These are phyloP conservation scores for Galerina sulciceps DNA, from an alignment of 768 basidiomycete species.

Conservation along the genomic window DNA sequence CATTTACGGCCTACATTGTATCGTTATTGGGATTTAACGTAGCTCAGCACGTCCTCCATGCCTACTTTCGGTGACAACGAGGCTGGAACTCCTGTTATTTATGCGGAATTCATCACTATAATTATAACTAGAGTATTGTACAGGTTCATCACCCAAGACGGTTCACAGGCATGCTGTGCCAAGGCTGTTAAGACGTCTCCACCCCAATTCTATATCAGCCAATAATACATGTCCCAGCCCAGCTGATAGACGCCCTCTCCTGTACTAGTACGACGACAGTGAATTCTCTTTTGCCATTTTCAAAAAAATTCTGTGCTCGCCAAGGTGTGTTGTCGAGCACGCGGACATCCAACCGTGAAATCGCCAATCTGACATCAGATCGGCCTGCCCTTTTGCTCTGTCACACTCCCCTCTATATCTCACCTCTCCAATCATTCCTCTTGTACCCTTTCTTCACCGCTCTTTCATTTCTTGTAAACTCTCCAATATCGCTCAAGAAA, in stretches of 20 bases:
- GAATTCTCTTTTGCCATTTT: not conserved
- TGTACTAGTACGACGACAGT: not conserved
- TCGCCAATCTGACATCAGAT: constrained; percentile 11
- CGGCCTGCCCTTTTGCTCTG: constrained; percentile 28
- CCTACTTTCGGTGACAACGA: constrained; percentile 63
- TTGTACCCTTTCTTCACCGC: constrained; percentile 13
- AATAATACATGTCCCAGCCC: constrained; percentile 22
- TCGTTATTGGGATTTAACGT: constrained; percentile 92
- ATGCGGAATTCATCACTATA: not conserved
- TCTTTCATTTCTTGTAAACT: constrained; percentile 13
- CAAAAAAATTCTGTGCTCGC: not conserved
- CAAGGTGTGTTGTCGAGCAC: constrained; percentile 2
- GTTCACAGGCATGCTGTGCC: constrained; percentile 7
- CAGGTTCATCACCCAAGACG: not conserved
- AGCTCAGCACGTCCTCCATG: constrained; percentile 75
- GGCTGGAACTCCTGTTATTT: constrained; percentile 3
- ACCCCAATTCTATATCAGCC: constrained; percentile 14
- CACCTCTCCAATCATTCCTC: constrained; percentile 4
- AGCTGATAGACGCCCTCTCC: constrained; percentile 8
- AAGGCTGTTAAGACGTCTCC: not conserved
- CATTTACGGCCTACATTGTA: constrained; percentile 77
- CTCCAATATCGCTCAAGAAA: constrained; percentile 8
- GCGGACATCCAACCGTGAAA: constrained; percentile 8
- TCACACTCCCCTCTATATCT: constrained; percentile 17
- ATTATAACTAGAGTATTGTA: constrained; percentile 1